phyloP scores from a whole-genome alignment of 129 eudicot species.

The Lactuca sativa region DNA sequence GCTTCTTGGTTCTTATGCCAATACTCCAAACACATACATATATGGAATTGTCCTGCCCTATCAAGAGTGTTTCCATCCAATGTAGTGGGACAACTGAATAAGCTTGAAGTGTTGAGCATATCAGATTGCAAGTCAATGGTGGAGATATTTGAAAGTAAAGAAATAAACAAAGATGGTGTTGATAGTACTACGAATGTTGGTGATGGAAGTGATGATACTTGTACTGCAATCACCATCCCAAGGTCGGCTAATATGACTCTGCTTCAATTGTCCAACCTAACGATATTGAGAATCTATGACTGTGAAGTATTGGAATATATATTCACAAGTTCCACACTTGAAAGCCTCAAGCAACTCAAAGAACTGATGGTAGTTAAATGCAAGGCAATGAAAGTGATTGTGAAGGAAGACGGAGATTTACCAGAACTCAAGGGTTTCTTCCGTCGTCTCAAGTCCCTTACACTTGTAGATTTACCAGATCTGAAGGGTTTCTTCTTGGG shows the following conservation, averaged over 20 bases:
- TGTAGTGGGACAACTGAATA: too few relatives aligned
- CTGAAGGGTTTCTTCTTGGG: constrained; percentile 12
- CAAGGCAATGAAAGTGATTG: neutral
- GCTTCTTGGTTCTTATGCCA: neutral
- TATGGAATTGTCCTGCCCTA: neutral
- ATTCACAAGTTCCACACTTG: neutral
- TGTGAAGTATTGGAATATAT: neutral
- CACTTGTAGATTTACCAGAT: neutral
- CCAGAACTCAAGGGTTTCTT: neutral
- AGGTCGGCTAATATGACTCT: neutral
- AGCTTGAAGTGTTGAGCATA: too few relatives aligned
- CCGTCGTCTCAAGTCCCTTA: constrained; percentile 3
- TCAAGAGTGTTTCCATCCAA: constrained; percentile 8
- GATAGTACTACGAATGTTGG: neutral
- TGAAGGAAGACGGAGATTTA: constrained; percentile 9
- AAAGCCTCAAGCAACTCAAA: constrained; percentile 9
- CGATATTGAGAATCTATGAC: neutral
- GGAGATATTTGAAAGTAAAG: too few relatives aligned
- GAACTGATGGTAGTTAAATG: neutral
- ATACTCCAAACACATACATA: neutral
- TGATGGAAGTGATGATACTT: neutral
- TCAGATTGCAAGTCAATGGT: too few relatives aligned
- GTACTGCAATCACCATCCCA: neutral
- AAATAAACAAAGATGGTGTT: too few relatives aligned
- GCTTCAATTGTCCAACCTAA: constrained; percentile 2